These are phyloP conservation scores for Rubia peregrina DNA, from an alignment of 305 asterid genomes.

Conservation along the genomic window DNA sequence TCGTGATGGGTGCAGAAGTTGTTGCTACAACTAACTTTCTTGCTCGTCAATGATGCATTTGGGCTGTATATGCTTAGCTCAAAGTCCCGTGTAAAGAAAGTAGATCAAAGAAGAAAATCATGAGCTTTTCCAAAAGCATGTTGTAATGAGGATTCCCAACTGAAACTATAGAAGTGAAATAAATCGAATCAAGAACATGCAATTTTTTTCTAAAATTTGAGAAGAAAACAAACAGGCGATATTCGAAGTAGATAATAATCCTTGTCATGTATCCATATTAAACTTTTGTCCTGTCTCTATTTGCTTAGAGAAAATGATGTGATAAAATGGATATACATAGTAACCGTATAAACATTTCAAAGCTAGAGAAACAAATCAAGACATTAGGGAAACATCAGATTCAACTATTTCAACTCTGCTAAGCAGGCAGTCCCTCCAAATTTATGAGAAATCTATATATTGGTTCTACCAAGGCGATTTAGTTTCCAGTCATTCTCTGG, in stretches of 20 bases:
- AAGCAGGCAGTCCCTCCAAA: not conserved
- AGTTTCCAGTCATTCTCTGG: not conserved
- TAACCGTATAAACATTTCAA: too few species aligned
- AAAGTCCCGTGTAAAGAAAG: constrained; percentile 46
- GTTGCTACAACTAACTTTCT: constrained; percentile 54
- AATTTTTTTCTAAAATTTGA: too few species aligned
- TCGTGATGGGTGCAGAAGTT: constrained; percentile 42
- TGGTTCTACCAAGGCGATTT: not conserved
- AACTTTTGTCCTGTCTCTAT: not conserved
- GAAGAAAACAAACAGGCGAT: too few species aligned
- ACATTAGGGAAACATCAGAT: too few species aligned
- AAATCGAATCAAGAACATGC: not conserved
- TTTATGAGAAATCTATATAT: not conserved
- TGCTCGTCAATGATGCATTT: constrained; percentile 61
- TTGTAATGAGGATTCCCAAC: not conserved
- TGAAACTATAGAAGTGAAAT: not conserved
- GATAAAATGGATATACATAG: too few species aligned
- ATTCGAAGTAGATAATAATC: not conserved
- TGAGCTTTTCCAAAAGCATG: constrained; percentile 4
- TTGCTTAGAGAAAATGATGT: not conserved
- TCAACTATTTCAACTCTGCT: not conserved
- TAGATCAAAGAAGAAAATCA: constrained; percentile 11
- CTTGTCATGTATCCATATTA: not conserved
- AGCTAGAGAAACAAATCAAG: too few species aligned
- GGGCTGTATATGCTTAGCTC: constrained; percentile 63